phyloP scores from a whole-genome alignment of 2,329 filamentous ascomycete species.

The Ophiostoma populinum region DNA sequence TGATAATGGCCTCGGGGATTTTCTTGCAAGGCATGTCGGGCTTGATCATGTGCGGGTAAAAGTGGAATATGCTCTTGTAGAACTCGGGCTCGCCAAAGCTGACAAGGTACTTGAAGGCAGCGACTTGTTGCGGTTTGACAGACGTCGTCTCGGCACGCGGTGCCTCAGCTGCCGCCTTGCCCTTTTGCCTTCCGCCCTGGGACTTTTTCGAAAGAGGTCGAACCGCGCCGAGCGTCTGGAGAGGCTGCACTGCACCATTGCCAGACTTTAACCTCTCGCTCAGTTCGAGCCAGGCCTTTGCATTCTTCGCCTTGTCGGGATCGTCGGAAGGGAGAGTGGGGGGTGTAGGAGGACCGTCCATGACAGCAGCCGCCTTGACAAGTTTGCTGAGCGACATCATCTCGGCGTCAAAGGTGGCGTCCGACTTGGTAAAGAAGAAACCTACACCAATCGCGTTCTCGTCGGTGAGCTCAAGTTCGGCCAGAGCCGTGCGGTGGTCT shows the following conservation, averaged over 20 bases:
- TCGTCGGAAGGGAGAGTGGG: background rate
- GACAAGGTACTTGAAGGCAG: constrained; percentile 12
- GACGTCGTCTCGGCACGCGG: constrained; percentile 2
- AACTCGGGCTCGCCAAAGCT: constrained; percentile 11
- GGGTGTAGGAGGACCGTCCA: background rate
- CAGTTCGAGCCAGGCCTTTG: constrained; percentile 1
- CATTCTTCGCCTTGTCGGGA: background rate
- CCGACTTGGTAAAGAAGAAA: constrained; percentile 9
- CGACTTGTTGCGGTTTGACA: constrained; percentile 10
- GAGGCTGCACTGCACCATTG: background rate
- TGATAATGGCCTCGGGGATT: constrained; percentile 10
- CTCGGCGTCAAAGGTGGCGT: constrained; percentile 11
- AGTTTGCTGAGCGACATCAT: constrained; percentile 9
- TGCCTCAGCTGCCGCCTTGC: background rate
- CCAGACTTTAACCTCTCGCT: background rate
- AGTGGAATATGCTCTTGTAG: constrained; percentile 11
- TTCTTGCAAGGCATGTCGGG: constrained; percentile 4
- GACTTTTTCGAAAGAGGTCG: no score
- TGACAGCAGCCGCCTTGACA: background rate
- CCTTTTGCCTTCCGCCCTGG: no score
- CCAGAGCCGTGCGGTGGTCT: background rate
- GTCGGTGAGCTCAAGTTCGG: constrained; percentile 1
- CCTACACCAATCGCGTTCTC: constrained; percentile 7
- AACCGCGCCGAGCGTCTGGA: background rate
- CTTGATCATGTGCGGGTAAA: constrained; percentile 12